Evolutionary conservation across 2,329 filamentous ascomycete species (phyloP).

Genomic region (Fusarium fujikuroi): DNA sequence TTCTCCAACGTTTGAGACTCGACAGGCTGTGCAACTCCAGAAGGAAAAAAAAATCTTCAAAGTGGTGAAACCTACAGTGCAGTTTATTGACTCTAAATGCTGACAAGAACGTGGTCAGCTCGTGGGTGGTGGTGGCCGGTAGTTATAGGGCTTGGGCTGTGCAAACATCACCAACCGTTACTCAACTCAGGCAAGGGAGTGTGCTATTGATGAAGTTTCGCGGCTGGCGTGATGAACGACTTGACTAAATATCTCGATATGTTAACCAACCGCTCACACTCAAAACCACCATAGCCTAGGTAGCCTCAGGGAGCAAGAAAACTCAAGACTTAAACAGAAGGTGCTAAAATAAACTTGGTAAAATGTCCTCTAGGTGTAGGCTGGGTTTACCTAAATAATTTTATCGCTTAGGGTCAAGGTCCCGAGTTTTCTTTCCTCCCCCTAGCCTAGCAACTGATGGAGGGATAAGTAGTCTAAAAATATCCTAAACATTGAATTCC

Average conservation of each 20-base stretch:
- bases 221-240: conserved; percentile 3
- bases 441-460: neutral
- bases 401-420: no score
- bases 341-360: no score
- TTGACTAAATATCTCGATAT: neutral
- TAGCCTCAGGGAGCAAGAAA: neutral
- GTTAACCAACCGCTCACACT: neutral
- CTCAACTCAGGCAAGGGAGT: neutral
- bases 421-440: no score
- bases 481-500: conserved; percentile 25
- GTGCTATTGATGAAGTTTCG: neutral
- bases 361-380: no score
- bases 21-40: neutral
- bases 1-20: neutral
- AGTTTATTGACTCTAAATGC: neutral
- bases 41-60: neutral
- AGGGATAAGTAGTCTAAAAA: conserved; percentile 19
- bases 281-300: neutral
- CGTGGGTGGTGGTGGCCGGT: neutral
- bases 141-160: neutral
- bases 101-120: neutral
- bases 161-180: neutral
- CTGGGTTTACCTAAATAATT: no score
- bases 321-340: no score
- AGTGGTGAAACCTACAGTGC: neutral